Evolutionary conservation across 1,284 basidiomycete genomes (phyloP).

Genomic region (Melampsora occidentalis): DNA sequence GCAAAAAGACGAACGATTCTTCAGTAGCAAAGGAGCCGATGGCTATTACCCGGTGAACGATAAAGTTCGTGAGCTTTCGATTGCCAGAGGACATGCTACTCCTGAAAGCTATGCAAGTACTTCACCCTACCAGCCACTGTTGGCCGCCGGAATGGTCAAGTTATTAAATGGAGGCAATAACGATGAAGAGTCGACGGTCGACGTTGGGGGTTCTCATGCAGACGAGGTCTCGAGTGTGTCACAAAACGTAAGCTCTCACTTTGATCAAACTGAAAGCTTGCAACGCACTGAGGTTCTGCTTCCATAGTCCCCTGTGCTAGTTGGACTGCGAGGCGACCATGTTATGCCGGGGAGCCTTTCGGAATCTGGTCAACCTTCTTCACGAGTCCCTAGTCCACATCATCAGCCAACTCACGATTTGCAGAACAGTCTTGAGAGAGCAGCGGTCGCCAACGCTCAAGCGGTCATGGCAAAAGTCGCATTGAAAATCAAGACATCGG

Average conservation of each 20-base stretch:
- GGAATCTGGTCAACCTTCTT: too few species aligned
- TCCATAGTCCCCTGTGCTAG: too few species aligned
- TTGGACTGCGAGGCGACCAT: too few species aligned
- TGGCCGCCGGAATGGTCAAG: slow-evolving; percentile 40
- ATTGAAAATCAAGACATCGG: not conserved
- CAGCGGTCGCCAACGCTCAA: not conserved
- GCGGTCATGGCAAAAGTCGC: not conserved
- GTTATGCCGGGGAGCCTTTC: too few species aligned
- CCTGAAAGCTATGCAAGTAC: slow-evolving; percentile 19
- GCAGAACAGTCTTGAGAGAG: too few species aligned
- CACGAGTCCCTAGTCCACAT: not conserved
- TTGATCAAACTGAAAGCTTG: too few species aligned
- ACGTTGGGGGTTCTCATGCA: not conserved
- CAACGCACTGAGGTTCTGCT: too few species aligned
- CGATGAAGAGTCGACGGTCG: not conserved
- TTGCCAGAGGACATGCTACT: slow-evolving; percentile 14
- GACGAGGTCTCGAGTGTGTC: not conserved
- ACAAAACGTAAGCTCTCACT: not conserved
- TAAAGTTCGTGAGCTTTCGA: slow-evolving; percentile 41
- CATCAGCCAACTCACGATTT: not conserved
- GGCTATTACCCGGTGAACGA: slow-evolving; percentile 42
- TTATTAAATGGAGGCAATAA: slow-evolving; percentile 29
- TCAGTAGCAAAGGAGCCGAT: slow-evolving; percentile 30
- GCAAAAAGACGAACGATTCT: slow-evolving; percentile 41
- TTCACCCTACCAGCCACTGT: slow-evolving; percentile 30